Base-by-base conservation (phyloP, 306 rosid genomes). In the Ormosia emarginata region DNA sequence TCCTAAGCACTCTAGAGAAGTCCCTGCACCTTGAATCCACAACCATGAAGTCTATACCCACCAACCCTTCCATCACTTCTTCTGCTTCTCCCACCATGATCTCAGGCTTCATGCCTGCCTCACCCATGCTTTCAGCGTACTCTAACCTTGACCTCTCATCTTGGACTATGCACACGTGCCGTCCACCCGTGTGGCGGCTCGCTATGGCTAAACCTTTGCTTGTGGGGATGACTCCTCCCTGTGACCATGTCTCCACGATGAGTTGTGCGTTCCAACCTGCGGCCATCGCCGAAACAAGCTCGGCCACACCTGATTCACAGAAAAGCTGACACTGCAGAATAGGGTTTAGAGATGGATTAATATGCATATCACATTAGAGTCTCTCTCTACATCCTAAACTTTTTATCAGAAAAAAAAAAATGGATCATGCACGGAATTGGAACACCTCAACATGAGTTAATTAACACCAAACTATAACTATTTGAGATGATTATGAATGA, bases 211-310 rank as follows among this genome's bases (percentile, higher is more conserved):
- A 68, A 2, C 99, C 99, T 12, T 81, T 68, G 86, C 99, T 95
- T 2, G 90, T 91, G 4, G 90, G 74, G 1, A 86, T 90, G 5
- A 40, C 79, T 11, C 98, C 99, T 2, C 97, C 96, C 5, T 67
- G 88, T 0, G 93, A 88, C 98, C 98, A 93, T 3, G 99, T 93
- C 80, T 95, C 99, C 2, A 86, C 94, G 3, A 95, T 93, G 43
- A 95, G 66, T 37, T 83, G 79, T 0, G 99, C 91, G 49, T 90
- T 95, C 99, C 99, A 92, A 4, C 99, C 99, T 3, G 97, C 99
- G 7, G 98, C 98, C 97, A 93, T 95, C 58, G 99, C 97, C 1
- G 99, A 87, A 30, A 93, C 75, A 0, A 95, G 83, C 88, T 95
- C 99, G 12, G 99, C 91, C 4, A 85, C 93, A 4, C 99, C 97